Base-by-base conservation (phyloP, 2,329 filamentous ascomycete genomes). In the Curvularia lunata region DNA sequence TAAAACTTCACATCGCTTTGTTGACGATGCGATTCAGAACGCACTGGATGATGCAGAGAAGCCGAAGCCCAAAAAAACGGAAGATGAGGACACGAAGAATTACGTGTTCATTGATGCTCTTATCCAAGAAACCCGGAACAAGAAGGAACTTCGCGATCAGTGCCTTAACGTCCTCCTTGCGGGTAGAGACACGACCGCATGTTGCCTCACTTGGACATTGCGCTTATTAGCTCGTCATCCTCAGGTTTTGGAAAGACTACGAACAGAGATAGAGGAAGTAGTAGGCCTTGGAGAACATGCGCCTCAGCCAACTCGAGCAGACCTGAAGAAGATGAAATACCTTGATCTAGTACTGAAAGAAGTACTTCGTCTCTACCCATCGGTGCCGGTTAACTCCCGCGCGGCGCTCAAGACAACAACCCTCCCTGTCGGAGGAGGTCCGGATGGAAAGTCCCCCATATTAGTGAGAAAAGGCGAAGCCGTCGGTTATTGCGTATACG, bases 21-120 rank as follows among this genome's bases (percentile, higher is more conserved):
- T 62, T 10, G 62, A 64, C 28, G 21, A 60, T 51, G 32, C 48
- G 57, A 12, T 77, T 73, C 52, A 67, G 64, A 40, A 49, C 59
- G 21, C 59, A 67, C 30, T 74, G 65, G 38, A 21, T 51, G 45
- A 49, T 9, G 56, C 64, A 40, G 56, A 59, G 41, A 59, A 56
- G 21, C 42, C 48, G 2, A 3, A 43, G 42, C 27, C 48, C 21
- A 13, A 48, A 54, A 25, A 46, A 16, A 4, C 75, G 58, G 60
- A 32, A 66, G 67, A 42, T 52, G 48, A 55, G 28, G 37, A 40
- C 18, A 40, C 37, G 37, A 49, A 55, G 43, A 63, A 64, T 51
- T 92, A 94, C 75, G 94, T 90, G 2, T 96, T 97, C 79, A 83
- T 96, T n/a, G 89, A 96, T 75, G 90, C 91, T 21, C 83, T 97